Conservation (phyloP, 2,329 filamentous ascomycete species). For the Taxawa tesnikishii region DNA sequence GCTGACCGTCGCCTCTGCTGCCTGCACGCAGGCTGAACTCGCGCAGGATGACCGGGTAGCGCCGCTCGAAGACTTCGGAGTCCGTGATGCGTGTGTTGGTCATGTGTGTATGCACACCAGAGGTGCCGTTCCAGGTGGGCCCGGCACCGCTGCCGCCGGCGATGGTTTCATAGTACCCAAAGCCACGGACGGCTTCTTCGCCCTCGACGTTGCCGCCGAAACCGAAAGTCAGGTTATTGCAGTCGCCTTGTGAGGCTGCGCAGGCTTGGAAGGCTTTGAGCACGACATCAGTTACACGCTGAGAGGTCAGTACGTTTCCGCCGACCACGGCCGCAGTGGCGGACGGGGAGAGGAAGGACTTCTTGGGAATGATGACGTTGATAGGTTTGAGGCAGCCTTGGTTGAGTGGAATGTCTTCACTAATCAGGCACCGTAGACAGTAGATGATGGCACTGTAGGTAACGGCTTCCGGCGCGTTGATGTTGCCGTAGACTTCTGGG, state of each 20-base stretch:
- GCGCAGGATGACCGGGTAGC: slow-evolving; percentile 62
- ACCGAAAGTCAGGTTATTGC: slow-evolving; percentile 77
- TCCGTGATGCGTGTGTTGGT: slow-evolving; percentile 80
- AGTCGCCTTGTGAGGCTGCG: slow-evolving; percentile 67
- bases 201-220: slow-evolving; percentile 56
- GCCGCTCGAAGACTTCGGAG: slow-evolving; percentile 63
- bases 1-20: slow-evolving; percentile 52
- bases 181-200: slow-evolving; percentile 54
- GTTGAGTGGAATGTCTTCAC: slow-evolving; percentile 72
- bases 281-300: slow-evolving; percentile 74
- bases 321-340: slow-evolving; percentile 71
- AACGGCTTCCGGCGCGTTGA: slow-evolving; percentile 71
- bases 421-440: slow-evolving; percentile 66
- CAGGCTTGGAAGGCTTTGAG: slow-evolving; percentile 69
- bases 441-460: slow-evolving; percentile 81
- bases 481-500: slow-evolving; percentile 58
- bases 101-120: slow-evolving; percentile 73
- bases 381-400: slow-evolving; percentile 72
- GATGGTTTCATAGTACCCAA: slow-evolving; percentile 82
- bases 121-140: slow-evolving; percentile 58
- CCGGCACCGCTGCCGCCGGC: slow-evolving; percentile 66
- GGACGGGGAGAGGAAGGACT: slow-evolving; percentile 60
- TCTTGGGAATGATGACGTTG: slow-evolving; percentile 55
- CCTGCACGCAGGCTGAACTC: slow-evolving; percentile 54
- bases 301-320: slow-evolving; percentile 66